Conservation (phyloP, 257 asterid genomes). For the Solanum piurae region DNA sequence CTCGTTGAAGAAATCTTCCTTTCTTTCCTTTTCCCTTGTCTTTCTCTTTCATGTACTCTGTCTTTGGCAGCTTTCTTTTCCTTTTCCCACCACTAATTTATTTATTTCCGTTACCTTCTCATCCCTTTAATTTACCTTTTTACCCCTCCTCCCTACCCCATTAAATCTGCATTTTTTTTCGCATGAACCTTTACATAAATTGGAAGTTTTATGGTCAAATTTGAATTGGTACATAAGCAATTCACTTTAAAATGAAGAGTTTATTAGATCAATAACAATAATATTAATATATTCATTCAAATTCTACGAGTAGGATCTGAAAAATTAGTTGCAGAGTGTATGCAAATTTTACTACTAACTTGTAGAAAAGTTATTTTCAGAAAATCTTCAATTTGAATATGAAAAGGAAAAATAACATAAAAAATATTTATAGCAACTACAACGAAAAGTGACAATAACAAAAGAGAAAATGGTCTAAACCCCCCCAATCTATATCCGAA, state of each 20-base stretch:
- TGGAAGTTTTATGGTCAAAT: background rate
- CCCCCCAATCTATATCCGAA: too few species aligned
- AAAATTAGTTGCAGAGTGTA: too few species aligned
- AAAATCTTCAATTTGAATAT: too few species aligned
- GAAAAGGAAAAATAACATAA: background rate
- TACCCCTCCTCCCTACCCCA: background rate
- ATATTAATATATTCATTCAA: too few species aligned
- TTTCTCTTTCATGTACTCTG: background rate
- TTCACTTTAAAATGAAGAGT: background rate
- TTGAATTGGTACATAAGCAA: background rate
- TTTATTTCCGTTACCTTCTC: slow-evolving; percentile 8
- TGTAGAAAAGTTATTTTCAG: too few species aligned
- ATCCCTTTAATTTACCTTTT: background rate
- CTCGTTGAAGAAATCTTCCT: slow-evolving; percentile 35
- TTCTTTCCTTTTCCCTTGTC: slow-evolving; percentile 17
- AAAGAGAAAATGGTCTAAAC: too few species aligned
- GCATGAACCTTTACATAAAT: background rate
- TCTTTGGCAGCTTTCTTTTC: slow-evolving; percentile 41
- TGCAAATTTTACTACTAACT: too few species aligned
- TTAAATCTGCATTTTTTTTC: background rate
- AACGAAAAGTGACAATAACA: too few species aligned
- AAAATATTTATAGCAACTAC: too few species aligned
- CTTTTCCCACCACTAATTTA: slow-evolving; percentile 31
- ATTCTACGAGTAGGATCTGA: too few species aligned
- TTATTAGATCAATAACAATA: background rate